Evolutionary conservation across 2,329 filamentous ascomycete species (phyloP).

Genomic region (Septoria petroselini): DNA sequence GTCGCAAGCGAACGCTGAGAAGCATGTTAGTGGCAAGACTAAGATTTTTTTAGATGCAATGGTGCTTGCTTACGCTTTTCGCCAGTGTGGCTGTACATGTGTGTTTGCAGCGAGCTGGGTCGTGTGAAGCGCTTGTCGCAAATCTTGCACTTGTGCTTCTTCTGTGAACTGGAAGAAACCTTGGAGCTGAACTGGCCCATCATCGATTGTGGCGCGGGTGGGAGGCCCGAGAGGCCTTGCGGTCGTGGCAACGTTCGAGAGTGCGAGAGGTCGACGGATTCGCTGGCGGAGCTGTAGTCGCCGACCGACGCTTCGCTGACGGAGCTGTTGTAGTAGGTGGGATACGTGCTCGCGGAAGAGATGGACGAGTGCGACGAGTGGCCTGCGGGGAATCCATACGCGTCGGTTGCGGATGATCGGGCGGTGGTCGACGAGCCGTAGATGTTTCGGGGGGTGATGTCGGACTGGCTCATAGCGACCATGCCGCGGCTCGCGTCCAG

Average conservation of each 20-base stretch:
- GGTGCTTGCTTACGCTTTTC: slow-evolving; percentile 99
- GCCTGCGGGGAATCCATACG: slow-evolving; percentile 84
- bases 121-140: slow-evolving; percentile 97
- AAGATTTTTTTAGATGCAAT: too few relatives aligned
- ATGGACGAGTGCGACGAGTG: slow-evolving; percentile 88
- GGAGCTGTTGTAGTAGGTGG: slow-evolving; percentile 77
- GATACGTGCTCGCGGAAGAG: slow-evolving; percentile 75
- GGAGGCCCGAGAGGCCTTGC: slow-evolving; percentile 62
- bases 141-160: slow-evolving; percentile 99
- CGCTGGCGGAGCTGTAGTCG: slow-evolving; percentile 89
- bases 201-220: slow-evolving; percentile 90
- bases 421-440: slow-evolving; percentile 59
- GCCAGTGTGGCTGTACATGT: slow-evolving; percentile 98
- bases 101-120: slow-evolving; percentile 89
- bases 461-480: slow-evolving; percentile 85
- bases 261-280: slow-evolving; percentile 73
- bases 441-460: slow-evolving; percentile 81
- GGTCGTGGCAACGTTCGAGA: slow-evolving; percentile 83
- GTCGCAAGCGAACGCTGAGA: slow-evolving; percentile 83
- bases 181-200: slow-evolving; percentile 99
- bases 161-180: slow-evolving; percentile 89
- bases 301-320: slow-evolving; percentile 77
- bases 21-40: slow-evolving; percentile 8
- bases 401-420: slow-evolving; percentile 71
- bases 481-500: slow-evolving; percentile 92